phyloP scores from a whole-genome alignment of 495 filamentous ascomycete genomes.

The Sordaria brevicollis region DNA sequence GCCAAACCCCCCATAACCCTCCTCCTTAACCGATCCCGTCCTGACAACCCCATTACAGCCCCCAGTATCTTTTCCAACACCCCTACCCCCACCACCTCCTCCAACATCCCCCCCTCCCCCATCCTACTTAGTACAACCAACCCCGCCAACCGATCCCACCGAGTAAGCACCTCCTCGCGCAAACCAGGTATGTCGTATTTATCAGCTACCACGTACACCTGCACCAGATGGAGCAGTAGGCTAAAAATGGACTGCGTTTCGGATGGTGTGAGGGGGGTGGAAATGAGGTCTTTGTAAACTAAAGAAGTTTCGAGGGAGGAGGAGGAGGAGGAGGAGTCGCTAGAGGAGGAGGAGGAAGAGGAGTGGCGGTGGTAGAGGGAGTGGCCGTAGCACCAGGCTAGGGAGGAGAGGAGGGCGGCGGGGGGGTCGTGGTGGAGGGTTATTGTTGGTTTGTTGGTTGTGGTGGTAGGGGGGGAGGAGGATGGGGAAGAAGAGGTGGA shows the following conservation, averaged over 20 bases:
- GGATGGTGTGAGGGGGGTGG: no score
- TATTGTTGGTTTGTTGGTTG: neutral
- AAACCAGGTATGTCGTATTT: neutral
- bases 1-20: neutral
- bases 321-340: no score
- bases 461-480: neutral
- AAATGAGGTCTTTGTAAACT: neutral
- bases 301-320: neutral
- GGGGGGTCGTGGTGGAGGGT: neutral
- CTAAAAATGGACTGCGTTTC: no score
- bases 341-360: no score
- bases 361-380: fast-evolving
- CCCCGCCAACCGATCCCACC: neutral
- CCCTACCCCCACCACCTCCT: neutral
- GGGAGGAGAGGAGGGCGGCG: neutral
- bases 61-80: neutral
- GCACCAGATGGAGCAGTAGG: neutral
- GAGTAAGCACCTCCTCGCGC: neutral
- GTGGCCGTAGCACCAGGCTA: neutral
- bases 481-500: neutral
- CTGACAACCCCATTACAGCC: no score
- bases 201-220: neutral
- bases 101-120: neutral
- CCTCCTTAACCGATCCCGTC: neutral
- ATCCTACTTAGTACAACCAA: neutral